Evolutionary conservation across 1,284 basidiomycete genomes (phyloP).

Genomic region (Leccinum fuscescens): DNA sequence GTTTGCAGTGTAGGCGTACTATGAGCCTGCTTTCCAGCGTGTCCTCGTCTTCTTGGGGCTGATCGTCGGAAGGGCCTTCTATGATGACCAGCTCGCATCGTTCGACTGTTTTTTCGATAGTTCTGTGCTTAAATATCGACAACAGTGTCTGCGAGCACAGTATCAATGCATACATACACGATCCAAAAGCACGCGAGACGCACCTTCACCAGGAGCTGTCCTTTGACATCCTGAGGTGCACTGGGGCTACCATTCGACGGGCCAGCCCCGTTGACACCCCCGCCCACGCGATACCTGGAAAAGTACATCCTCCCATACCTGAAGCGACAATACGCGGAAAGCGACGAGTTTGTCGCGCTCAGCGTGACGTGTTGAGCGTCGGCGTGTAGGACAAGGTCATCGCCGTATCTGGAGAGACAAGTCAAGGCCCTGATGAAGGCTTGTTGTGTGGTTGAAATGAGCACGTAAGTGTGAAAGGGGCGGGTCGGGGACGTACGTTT

Average conservation of each 20-base stretch:
- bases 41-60: constrained; percentile 53
- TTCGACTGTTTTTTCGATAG: constrained; percentile 72
- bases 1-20: constrained; percentile 74
- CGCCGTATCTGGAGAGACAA: constrained; percentile 77
- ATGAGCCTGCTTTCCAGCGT: constrained; percentile 68
- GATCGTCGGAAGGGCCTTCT: constrained; percentile 44
- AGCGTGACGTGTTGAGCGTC: constrained; percentile 58
- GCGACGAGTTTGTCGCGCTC: constrained; percentile 71
- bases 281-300: constrained; percentile 54
- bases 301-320: constrained; percentile 69
- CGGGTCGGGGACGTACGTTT: constrained; percentile 40
- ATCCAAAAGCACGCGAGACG: constrained; percentile 11
- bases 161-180: constrained; percentile 3
- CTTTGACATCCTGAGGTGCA: constrained; percentile 45
- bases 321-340: constrained; percentile 80
- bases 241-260: constrained; percentile 17
- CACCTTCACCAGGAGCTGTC: constrained; percentile 70
- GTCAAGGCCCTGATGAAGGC: constrained; percentile 70
- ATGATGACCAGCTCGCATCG: constrained; percentile 69
- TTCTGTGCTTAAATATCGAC: constrained; percentile 69
- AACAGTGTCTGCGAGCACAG: constrained; percentile 52
- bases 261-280: constrained; percentile 20
- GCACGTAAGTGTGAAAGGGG: constrained; percentile 6
- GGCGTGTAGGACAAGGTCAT: constrained; percentile 69
- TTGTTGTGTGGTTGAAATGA: constrained; percentile 33